Base-by-base conservation (phyloP, 2,329 filamentous ascomycete genomes). In the Alternaria sp. region DNA sequence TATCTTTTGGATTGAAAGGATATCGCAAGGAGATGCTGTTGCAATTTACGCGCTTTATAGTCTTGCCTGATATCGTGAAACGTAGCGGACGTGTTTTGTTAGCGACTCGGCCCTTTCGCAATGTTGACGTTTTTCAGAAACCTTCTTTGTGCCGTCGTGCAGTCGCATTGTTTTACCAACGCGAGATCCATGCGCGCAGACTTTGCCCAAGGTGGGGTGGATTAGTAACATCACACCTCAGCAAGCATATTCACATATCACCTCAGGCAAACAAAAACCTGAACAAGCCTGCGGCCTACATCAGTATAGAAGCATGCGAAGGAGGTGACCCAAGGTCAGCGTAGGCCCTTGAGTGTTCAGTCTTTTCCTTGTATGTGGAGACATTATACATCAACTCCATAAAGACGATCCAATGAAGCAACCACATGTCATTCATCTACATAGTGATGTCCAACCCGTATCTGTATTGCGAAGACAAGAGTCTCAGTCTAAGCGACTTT, bases 391-490 rank as follows among this genome's bases (percentile, higher is more conserved):
- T 12, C 26, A 28, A 28, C 26, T 28, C 26, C 26, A 12, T 28
- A 19, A 19, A 21, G 6, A 11, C 10, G 9, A 21, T 7, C 10
- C 17, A 51, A 15, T 15, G 10, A n/a, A 36, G 28, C 17, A n/a
- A n/a, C 7, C n/a, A 36, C 5, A 5, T 23, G 7, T 21, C 9
- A 46, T 52, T 52, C 17, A 45, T 40, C 51, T 57, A 44, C 54
- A 23, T 43, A 26, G 13, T 4, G 25, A 70, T 77, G 72, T 78
- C 66, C 69, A 67, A 65, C 72, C 73, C 73, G 74, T 71, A 77
- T 79, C 75, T 78, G 76, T 79, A 74, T 74, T 72, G 73, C 75
- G 68, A 69, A 73, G 74, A 72, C 74, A 78, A 62, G 67, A 72
- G 54, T 77, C 74, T 77, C 50, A 45, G 73, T 74, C 71, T 70